Evolutionary conservation across 2,329 filamentous ascomycete genomes (phyloP), one percentile per base, ranked within the genome.

Genomic region (Aspergillus thermomutatus): DNA sequence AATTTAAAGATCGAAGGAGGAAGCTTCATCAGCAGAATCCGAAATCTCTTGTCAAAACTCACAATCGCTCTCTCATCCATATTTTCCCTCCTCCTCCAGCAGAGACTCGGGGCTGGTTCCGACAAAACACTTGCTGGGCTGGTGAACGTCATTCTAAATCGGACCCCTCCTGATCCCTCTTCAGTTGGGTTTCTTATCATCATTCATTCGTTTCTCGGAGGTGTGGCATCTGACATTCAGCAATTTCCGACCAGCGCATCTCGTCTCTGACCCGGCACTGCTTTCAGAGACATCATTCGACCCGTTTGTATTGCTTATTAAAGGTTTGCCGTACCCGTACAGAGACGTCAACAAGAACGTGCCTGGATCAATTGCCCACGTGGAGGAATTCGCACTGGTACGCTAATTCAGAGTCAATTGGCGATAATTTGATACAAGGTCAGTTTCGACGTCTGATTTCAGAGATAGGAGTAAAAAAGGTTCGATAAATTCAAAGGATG

Each of bases 71-170:
- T 25, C 53, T 58, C 51, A 45, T 50, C 60, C 49, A 58, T 59
- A 58, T 61, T 62, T 58, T 63, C 50, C 51, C 51, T 54, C 54
- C 58, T 63, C 59, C 60, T 64, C 60, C 54, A 60, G 58, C 53
- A 65, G 64, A 58, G 63, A 64, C 62, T 51, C 50, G 45, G 56
- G 45, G 49, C 56, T 50, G 53, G 54, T 10, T 46, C 58, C 59
- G 60, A 66, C 64, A 64, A 17, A 58, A 60, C 67, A 63, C 70
- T 70, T 70, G 69, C 61, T 71, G 70, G 62, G 60, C 60, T 66
- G 59, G 67, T 66, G 63, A 43, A 54, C 61, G 61, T 69, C 64
- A 46, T 46, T 23, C 14, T 4, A 46, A 23, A 41, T 54, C 55
- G 54, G 50, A 48, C 25, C 14, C 14, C 41, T 49, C 47, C 19